Evolutionary conservation across 1,284 basidiomycete genomes (phyloP), one percentile per base, ranked within the genome.

Genomic region (Malassezia yamatoensis): DNA sequence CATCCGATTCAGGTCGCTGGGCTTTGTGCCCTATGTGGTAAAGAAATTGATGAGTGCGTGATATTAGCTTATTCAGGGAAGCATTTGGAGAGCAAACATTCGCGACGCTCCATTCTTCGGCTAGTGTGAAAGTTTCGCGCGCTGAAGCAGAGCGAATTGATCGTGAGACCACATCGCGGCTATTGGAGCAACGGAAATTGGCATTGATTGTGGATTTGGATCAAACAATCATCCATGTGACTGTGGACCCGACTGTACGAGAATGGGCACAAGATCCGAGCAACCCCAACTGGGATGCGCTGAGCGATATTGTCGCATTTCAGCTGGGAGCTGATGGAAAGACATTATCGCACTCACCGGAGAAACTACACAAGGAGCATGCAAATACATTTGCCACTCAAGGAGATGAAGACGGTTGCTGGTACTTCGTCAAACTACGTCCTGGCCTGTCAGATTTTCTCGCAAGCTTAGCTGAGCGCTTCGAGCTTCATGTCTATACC

Each of bases 401-500:
- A 24, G 35, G 48, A 20, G 49, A 55, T 29, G 60, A 55, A 32
- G 34, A 51, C 40, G 87, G 87, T 0, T 89, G 88, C 67, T 87
- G 88, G 82, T 96, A 96, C 77, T 98, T 93, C 76, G 89, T 96
- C 76, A 98, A 98, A 76, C 58, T 54, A 63, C 91, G 93, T 63
- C 93, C 93, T 0, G 89, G 90, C n/a, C 82, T 90, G 75, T 77
- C 80, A 44, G 78, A 82, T 41, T 96, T 98, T 73, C 79, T 98
- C 49, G 76, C 79, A 58, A 78, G 81, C 43, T 81, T 88, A 63
- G 82, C 86, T 42, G 77, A 80, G 53, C 84, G 86, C 68, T 98
- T 94, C 77, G 90, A 98, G 77, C 88, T 98, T 87, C 93, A 98
- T 76, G 90, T 98, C 48, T 98, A 98, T 78, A 98, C 93, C 24